Evolutionary conservation across 2,329 filamentous ascomycete species (phyloP), one percentile per base, ranked within the genome.

Genomic region (Cercospora zeae-maydis): DNA sequence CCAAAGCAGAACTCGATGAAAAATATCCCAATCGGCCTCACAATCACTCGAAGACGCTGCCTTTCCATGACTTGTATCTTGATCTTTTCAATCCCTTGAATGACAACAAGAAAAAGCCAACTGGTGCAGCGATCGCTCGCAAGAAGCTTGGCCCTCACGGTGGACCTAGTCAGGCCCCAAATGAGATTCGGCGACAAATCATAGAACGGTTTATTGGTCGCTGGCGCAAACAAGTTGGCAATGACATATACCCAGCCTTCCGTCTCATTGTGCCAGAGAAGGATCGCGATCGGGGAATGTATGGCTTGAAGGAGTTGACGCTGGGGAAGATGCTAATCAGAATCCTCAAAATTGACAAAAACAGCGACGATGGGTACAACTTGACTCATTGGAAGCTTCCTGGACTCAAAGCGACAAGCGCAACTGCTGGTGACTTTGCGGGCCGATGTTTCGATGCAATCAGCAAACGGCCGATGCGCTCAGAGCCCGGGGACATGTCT

Each of bases 341-440:
- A 74, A 84, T 96, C 39, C 89, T 96, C 82, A 93, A 93, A 73
- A 96, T 99, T 71, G 89, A 93, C 78, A 91, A 89, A 71, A 88
- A 93, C 70, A 96, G 92, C 0, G 91, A 96, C 66, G 93, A 98
- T 78, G 93, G 88, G 0, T 88, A 89, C 73, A 92, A 86, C 67
- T 81, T 99, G 24, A 77, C 96, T 59, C 91, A 96, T 67, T 99
- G 95, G 95, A 98, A 96, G 76, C 79, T 96, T 0, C 93, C 93
- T 0, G 90, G 91, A 0, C 84, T 89, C 65, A 86, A 82, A 2
- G 78, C 80, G 1, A 82, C 84, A 0, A 84, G 82, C 61, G 81
- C 85, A 0, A 86, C 89, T 76, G 91, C 93, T 1, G 95, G 95
- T 5, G 93, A 99, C 73, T 99, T 99, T 79, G 90, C 93, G 0